These are phyloP conservation scores for Mucor piriformis DNA, from an alignment of 371 early-diverging fungal species.

Conservation along the genomic window DNA sequence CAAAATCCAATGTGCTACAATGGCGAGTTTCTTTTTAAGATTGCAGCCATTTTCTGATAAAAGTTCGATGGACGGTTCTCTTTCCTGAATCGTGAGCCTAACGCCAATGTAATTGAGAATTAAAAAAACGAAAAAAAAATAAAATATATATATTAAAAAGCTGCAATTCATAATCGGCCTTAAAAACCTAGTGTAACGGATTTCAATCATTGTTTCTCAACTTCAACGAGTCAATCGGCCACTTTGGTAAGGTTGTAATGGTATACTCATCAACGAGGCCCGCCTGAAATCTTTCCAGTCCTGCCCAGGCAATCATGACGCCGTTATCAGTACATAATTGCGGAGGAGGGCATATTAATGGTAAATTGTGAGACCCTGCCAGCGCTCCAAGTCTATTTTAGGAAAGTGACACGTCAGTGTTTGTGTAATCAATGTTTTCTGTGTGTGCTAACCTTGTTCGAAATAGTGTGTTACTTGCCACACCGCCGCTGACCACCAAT, in stretches of 20 bases:
- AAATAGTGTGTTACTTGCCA: slow-evolving; percentile 72
- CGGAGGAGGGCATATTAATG: slow-evolving; percentile 75
- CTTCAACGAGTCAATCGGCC: slow-evolving; percentile 61
- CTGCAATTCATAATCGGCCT: not conserved
- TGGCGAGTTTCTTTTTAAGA: too few relatives aligned
- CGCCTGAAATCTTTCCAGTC: slow-evolving; percentile 64
- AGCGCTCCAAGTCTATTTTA: slow-evolving; percentile 39
- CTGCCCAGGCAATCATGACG: slow-evolving; percentile 92
- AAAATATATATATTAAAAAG: too few relatives aligned
- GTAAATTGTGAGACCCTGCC: slow-evolving; percentile 49
- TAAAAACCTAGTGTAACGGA: not conserved
- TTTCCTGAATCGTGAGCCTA: too few relatives aligned
- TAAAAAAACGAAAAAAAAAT: too few relatives aligned
- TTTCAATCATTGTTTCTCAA: slow-evolving; percentile 8
- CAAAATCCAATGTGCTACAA: too few relatives aligned
- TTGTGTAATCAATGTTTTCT: not conserved
- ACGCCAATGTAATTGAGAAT: too few relatives aligned
- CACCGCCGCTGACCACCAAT: slow-evolving; percentile 85
- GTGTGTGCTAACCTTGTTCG: slow-evolving; percentile 40
- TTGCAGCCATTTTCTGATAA: too few relatives aligned
- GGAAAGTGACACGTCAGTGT: not conserved
- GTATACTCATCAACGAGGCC: slow-evolving; percentile 66
- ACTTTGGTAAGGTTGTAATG: slow-evolving; percentile 67
- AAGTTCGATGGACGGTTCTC: too few relatives aligned
- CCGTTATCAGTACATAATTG: slow-evolving; percentile 85